Conservation (phyloP, 2,329 filamentous ascomycete genomes). For the Calonectria henricotiae region DNA sequence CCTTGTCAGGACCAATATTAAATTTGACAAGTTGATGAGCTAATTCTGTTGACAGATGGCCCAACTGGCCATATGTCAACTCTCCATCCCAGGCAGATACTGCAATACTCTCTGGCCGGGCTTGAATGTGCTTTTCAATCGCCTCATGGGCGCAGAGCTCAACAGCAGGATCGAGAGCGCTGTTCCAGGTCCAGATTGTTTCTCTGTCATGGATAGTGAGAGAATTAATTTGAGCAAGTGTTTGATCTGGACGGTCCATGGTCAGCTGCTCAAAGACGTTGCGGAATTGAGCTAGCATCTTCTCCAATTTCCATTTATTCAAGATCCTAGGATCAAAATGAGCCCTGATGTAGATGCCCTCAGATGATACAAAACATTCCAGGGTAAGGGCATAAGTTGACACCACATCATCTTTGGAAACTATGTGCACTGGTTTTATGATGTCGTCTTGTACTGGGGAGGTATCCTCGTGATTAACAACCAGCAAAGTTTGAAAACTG, state of each 20-base stretch:
- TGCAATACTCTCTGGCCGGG: not conserved
- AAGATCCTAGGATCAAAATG: not conserved
- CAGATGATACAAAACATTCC: not conserved
- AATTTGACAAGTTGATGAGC: not conserved
- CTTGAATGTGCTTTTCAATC: constrained; percentile 26
- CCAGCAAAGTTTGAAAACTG: constrained; percentile 34
- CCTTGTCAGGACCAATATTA: not conserved
- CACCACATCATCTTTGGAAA: not conserved
- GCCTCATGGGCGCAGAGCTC: constrained; percentile 43
- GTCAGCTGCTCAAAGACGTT: constrained; percentile 26
- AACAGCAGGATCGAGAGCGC: constrained; percentile 31
- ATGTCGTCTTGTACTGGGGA: not conserved
- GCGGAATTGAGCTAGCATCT: not conserved
- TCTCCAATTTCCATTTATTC: not conserved
- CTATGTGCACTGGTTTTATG: not conserved
- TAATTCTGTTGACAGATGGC: not conserved
- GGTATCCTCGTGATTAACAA: constrained; percentile 24
- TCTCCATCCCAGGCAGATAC: too few relatives aligned
- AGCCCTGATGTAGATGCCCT: not conserved
- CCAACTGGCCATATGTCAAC: too few relatives aligned
- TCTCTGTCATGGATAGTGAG: constrained; percentile 40
- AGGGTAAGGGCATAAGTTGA: constrained; percentile 26
- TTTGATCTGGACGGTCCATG: not conserved
- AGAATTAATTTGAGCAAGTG: constrained; percentile 29
- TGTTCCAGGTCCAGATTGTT: constrained; percentile 39